Base-by-base conservation (phyloP, 257 asterid genomes). In the Apocynum venetum region DNA sequence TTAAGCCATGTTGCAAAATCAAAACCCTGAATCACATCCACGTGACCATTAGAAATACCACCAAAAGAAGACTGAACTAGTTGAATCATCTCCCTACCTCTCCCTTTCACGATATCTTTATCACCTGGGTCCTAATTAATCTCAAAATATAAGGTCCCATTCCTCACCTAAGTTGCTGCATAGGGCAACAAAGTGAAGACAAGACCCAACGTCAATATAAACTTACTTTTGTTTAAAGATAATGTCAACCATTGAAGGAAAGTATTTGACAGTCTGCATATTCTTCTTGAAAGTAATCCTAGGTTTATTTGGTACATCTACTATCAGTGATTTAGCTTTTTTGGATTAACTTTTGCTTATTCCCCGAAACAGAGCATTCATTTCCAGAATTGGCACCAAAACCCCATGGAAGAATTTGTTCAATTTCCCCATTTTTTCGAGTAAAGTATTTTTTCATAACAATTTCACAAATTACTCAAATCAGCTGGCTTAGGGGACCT, bases 61-160 rank as follows among this genome's bases (percentile, higher is more conserved):
- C 75, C 82, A 0, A 89, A 80, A 1, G 90, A 80, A 11, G 88
- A 76, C 82, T 93, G 97, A 77, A 84, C 92, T 2, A 97, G 97
- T 76, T 95, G 93, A 86, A 93, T 95, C 83, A 98, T 86, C 44
- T 98, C 97, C 98, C 90, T 91, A 44, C 98, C 98, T 86, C 98
- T 82, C 60, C 96, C 96, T 77, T 88, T 90, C 59, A 80, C 94
- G 6, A 88, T 88, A 6, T 85, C 78, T 82, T 94, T 85, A 79
- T 91, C 89, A 40, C 92, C 89, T 0, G 96, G 98, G 68, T 85
- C 93, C 77, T 87, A 88, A 59, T 93, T 95, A 61, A 93, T 95
- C 90, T 95, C 97, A 31, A 95, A 95, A 78, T 78, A 88, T 80
- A 93, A 81, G 9, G 89, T 84, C 87, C 91, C 98, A 8, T 95